Evolutionary conservation across 1,139 yeast genomes (phyloP), one percentile per base, ranked within the genome.

Genomic region (Hemisphaericaspora lyxosophila): DNA sequence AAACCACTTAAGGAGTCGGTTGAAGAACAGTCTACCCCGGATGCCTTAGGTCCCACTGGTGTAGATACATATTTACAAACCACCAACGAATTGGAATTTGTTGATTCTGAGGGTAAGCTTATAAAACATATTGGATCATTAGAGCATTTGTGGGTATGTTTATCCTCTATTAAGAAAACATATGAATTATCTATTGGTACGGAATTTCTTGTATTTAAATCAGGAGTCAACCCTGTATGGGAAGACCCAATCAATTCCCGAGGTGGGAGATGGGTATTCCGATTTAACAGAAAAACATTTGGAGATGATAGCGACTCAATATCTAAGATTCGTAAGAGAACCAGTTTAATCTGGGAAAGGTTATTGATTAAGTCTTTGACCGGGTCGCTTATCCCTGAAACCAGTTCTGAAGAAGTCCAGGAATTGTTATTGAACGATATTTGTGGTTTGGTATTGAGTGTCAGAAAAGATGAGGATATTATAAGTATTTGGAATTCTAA

Each of bases 141-240:
- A 16, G 87, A 81, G 56, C 84, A 81, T 53, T 69, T 82, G 60
- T 82, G 86, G 86, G 59, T 67, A 41, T 58, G 77, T 38, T 59
- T 80, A 42, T 53, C 73, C 12, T 66, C 69, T 24, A 59, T 82
- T 45, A 70, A 73, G 43, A 67, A 70, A 30, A 64, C 79, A 2
- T 66, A 64, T 47, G 72, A 71, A 36, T 63, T 80, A 41, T 70
- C 74, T 13, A 64, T 67, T 41, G 82, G 83, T 19, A 70, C 82
- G 28, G 85, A 80, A 53, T 68, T 76, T 45, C 78, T 80, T 44
- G 57, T 82, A 12, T 82, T 82, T 60, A 78, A 80, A 49, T 67
- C 75, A 33, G 85, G 85, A 2, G 74, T 82, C 31, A 76, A 75
- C 50, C 88, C 88, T 14, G 78, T 80, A 41, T 81, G 87, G 85